Evolutionary conservation across 495 filamentous ascomycete genomes (phyloP).

Genomic region (Penicillium pulvis): DNA sequence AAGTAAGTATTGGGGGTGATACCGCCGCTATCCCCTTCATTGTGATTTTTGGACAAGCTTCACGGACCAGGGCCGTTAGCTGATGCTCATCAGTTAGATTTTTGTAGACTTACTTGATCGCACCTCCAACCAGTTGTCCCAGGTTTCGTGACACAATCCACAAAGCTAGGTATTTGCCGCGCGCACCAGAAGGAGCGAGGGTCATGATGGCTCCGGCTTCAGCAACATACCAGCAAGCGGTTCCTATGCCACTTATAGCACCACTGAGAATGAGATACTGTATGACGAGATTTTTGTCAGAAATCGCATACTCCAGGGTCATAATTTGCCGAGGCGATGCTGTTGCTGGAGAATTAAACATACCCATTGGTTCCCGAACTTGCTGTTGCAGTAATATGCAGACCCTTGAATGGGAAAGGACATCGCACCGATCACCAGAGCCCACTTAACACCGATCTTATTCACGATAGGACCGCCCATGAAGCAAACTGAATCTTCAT

Average conservation of each 20-base stretch:
- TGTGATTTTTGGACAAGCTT: slow-evolving; percentile 30
- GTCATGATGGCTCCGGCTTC: slow-evolving; percentile 37
- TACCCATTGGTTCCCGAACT: slow-evolving; percentile 35
- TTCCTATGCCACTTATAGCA: slow-evolving; percentile 32
- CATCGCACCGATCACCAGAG: slow-evolving; percentile 30
- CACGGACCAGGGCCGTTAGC: not conserved
- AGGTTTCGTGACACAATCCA: slow-evolving; percentile 37
- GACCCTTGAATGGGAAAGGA: slow-evolving; percentile 37
- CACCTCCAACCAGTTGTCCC: slow-evolving; percentile 33
- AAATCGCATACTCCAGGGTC: not conserved
- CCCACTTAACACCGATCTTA: slow-evolving; percentile 38
- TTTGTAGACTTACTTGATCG: slow-evolving; percentile 29
- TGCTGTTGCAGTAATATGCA: slow-evolving; percentile 38
- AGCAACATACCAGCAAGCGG: slow-evolving; percentile 37
- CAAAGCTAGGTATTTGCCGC: slow-evolving; percentile 34
- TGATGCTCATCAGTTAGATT: not conserved
- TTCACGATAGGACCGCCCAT: slow-evolving; percentile 34
- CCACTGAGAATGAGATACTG: slow-evolving; percentile 36
- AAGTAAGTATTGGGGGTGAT: slow-evolving; percentile 33
- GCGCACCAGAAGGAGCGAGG: slow-evolving; percentile 31
- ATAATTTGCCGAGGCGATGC: not conserved
- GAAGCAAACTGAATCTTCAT: slow-evolving; percentile 19
- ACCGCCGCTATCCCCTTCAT: slow-evolving; percentile 25
- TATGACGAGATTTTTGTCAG: not conserved
- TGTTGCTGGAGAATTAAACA: not conserved